Base-by-base conservation (phyloP, 2,329 filamentous ascomycete genomes). In the Chrysosporium queenslandicum region DNA sequence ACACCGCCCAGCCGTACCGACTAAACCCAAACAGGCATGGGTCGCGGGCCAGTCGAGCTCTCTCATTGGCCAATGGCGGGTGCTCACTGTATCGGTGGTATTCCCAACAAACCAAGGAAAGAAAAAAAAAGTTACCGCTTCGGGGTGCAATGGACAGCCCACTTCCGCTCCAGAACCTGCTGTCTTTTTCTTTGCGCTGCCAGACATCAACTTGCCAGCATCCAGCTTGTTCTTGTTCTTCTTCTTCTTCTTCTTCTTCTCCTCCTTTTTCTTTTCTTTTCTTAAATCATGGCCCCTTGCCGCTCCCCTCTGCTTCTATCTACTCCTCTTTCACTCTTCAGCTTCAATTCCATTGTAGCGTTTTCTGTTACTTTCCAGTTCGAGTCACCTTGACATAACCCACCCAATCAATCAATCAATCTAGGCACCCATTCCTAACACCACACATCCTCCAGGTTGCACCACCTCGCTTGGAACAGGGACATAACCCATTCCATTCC, bases 91-190 rank as follows among this genome's bases (percentile, higher is more conserved):
- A 29, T 29, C 29, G 40, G 18, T 42, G 27, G 40, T 18, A 27
- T 27, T 49, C 46, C 46, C 46, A 49, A 49, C 46, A 49, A 49
- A 39, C 46, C 46, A 49, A 29, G 36, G 25, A 46, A 46, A 46
- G 21, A 5, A 2, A 36, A 14, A 47, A 36, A 39, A 39, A 49
- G 20, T 46, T 34, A 46, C 43, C 29, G 30, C 9, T 14, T 7
- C 29, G 16, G 4, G 18, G 4, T 11, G 3, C 16, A 5, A 9
- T 23, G 37, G 18, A n/a, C 3, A n/a, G 18, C 18, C 25, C 20
- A 36, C 21, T 14, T 47, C 45, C 8, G 18, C 45, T 47, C 20
- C 29, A 4, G 43, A 27, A 21, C 30, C 34, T 18, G 34, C n/a
- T 34, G 32, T n/a, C 12, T 6, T 9, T 9, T n/a, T 7, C 32